A percentile compares a stretch with the other conserved stretches of the same genome.
These are phyloP conservation scores for Neoboletus magnificus DNA, from an alignment of 768 basidiomycete species.

Conservation along the genomic window DNA sequence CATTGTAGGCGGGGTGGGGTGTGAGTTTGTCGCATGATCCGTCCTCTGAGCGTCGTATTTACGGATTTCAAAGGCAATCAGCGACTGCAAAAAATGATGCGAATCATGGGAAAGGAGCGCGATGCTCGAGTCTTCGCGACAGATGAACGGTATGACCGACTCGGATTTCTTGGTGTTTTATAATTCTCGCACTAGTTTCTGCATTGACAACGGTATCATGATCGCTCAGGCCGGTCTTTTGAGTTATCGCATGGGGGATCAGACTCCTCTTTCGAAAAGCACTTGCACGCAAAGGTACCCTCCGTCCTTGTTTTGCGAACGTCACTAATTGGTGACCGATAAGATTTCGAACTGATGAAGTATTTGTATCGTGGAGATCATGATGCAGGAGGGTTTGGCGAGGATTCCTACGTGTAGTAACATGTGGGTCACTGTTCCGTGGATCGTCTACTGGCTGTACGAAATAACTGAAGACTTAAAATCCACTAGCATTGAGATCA, in stretches of 20 bases:
- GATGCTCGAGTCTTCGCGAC: conserved; percentile 90
- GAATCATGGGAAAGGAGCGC: conserved; percentile 90
- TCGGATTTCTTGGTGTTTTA: background rate
- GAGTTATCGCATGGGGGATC: conserved; percentile 84
- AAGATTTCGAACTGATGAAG: conserved; percentile 94
- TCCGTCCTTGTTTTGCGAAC: background rate
- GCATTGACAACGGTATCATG: conserved; percentile 99
- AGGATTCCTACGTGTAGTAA: background rate
- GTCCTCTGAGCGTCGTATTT: background rate
- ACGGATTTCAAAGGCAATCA: conserved; percentile 66
- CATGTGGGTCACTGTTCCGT: background rate
- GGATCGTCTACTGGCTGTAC: background rate
- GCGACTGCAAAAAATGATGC: conserved; percentile 98
- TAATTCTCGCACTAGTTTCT: conserved; percentile 62
- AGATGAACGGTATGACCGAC: conserved; percentile 73
- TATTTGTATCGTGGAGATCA: conserved; percentile 83
- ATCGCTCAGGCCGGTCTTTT: conserved; percentile 97
- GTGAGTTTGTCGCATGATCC: conserved; percentile 48
- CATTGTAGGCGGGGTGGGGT: conserved; percentile 99
- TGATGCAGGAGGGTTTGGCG: conserved; percentile 1
- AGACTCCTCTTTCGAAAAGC: conserved; percentile 73
- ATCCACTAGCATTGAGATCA: background rate
- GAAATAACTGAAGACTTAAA: background rate
- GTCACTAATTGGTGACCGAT: conserved; percentile 7
- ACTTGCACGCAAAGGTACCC: conserved; percentile 84